Conservation (phyloP, 23 red algal genomes). For the Agarophyton chilense region DNA sequence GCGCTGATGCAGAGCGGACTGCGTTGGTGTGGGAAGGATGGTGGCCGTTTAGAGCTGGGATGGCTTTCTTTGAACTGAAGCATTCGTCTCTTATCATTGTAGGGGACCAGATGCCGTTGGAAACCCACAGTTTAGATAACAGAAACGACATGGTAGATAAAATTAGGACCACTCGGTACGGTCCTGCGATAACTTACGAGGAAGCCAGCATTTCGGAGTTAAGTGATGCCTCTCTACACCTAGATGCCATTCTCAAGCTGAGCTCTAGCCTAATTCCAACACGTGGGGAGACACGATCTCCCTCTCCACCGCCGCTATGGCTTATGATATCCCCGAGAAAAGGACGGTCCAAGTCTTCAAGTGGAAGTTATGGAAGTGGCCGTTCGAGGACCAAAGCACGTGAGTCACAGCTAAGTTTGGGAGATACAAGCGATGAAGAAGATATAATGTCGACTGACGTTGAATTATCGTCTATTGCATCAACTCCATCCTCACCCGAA, state of each 20-base stretch:
- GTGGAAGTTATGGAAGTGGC: not conserved
- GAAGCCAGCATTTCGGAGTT: constrained; percentile 25
- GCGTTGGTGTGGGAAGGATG: constrained; percentile 49
- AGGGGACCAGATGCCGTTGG: constrained; percentile 33
- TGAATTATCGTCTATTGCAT: not conserved
- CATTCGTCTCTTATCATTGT: constrained; percentile 64
- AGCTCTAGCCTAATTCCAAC: constrained; percentile 17
- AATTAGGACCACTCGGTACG: not conserved
- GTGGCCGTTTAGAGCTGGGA: constrained; percentile 54
- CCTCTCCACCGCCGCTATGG: not conserved
- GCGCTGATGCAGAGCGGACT: not conserved
- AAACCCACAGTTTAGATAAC: not conserved
- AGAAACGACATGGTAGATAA: not conserved
- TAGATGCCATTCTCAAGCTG: constrained; percentile 46
- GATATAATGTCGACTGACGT: constrained; percentile 5
- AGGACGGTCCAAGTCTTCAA: not conserved
- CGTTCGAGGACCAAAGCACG: not conserved
- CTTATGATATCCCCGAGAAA: not conserved
- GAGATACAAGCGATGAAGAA: not conserved
- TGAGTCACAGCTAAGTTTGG: not conserved
- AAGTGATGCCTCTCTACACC: constrained; percentile 44
- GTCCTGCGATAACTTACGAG: constrained; percentile 13
- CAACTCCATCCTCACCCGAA: not conserved
- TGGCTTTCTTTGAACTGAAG: constrained; percentile 55
- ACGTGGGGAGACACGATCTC: not conserved